Percentiles rank a stretch among this genome's conserved stretches.
Evolutionary conservation across 768 basidiomycete genomes (phyloP).

Genomic region (Lactifluus echinatus): DNA sequence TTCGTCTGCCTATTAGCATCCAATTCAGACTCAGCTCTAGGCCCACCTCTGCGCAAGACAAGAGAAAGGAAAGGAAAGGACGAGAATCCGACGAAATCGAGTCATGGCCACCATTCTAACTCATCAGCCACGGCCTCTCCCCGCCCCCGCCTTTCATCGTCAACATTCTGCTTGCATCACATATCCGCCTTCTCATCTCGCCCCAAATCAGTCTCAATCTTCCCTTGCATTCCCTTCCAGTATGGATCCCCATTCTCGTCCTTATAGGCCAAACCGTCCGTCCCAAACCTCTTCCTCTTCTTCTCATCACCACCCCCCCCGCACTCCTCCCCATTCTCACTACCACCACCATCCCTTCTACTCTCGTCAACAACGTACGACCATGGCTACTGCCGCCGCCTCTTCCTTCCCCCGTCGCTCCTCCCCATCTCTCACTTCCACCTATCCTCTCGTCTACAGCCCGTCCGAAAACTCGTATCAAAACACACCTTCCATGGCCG

Average conservation of each 20-base stretch:
- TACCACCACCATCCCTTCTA: too few relatives aligned
- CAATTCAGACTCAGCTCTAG: slow-evolving; percentile 16
- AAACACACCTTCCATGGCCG: not conserved
- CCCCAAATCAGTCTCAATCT: slow-evolving; percentile 13
- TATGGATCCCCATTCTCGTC: slow-evolving; percentile 13
- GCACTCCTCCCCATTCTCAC: not conserved
- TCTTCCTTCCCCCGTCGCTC: not conserved
- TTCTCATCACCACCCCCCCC: slow-evolving; percentile 14
- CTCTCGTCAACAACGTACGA: too few relatives aligned
- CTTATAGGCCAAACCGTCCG: slow-evolving; percentile 18
- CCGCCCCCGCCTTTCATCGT: slow-evolving; percentile 8
- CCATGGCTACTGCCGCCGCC: slow-evolving; percentile 3
- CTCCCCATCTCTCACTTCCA: slow-evolving; percentile 4
- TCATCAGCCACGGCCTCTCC: slow-evolving; percentile 15
- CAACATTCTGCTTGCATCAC: slow-evolving; percentile 11
- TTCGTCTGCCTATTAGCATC: not conserved
- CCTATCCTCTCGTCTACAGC: slow-evolving; percentile 12
- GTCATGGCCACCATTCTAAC: slow-evolving; percentile 14
- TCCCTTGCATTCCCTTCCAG: slow-evolving; percentile 13
- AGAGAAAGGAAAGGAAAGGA: not conserved
- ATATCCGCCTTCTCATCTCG: slow-evolving; percentile 6
- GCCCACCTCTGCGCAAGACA: not conserved
- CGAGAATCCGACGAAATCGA: not conserved
- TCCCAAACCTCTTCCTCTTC: not conserved
- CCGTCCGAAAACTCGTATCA: slow-evolving; percentile 8